Conservation (phyloP, 192 early-diverging fungal genomes). For the Coemansia nantahalensis region DNA sequence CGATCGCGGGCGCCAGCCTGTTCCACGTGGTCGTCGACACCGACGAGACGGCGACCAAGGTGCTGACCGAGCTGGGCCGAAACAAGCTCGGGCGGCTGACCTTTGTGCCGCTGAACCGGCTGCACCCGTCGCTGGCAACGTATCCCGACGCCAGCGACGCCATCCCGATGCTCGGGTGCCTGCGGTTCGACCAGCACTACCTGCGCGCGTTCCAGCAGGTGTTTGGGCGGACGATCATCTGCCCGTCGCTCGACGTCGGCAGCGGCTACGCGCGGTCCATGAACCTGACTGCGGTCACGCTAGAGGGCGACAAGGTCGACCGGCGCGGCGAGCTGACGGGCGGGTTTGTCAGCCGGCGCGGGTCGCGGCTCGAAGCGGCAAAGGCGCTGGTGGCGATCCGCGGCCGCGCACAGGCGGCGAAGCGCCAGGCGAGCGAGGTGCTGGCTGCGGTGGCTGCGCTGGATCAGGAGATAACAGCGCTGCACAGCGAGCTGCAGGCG, state of each 20-base stretch:
- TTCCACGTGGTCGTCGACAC: constrained; percentile 97
- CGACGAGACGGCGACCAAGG: constrained; percentile 79
- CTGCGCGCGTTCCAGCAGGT: constrained; percentile 83
- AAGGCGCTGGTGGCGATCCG: constrained; percentile 53
- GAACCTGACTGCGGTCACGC: constrained; percentile 80
- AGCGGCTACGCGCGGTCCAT: constrained; percentile 73
- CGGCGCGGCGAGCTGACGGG: constrained; percentile 90
- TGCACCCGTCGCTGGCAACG: constrained; percentile 58
- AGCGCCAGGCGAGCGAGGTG: constrained; percentile 22
- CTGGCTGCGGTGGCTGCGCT: constrained; percentile 31
- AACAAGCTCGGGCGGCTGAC: constrained; percentile 82
- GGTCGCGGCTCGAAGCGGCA: constrained; percentile 74
- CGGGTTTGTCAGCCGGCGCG: constrained; percentile 74
- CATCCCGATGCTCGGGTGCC: constrained; percentile 78
- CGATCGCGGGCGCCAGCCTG: constrained; percentile 79
- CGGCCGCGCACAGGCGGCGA: constrained; percentile 17
- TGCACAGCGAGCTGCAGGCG: constrained; percentile 60
- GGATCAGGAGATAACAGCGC: constrained; percentile 62
- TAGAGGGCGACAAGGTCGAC: constrained; percentile 92
- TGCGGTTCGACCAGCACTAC: constrained; percentile 69
- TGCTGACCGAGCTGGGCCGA: constrained; percentile 55
- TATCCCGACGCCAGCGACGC: constrained; percentile 71
- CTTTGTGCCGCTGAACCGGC: constrained; percentile 92
- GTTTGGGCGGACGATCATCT: constrained; percentile 90
- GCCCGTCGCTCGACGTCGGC: constrained; percentile 78